Percentiles rank a stretch among this genome's conserved stretches.
These are phyloP conservation scores for Colletotrichum paranaense DNA, from an alignment of 2,329 filamentous ascomycete species.

Conservation along the genomic window DNA sequence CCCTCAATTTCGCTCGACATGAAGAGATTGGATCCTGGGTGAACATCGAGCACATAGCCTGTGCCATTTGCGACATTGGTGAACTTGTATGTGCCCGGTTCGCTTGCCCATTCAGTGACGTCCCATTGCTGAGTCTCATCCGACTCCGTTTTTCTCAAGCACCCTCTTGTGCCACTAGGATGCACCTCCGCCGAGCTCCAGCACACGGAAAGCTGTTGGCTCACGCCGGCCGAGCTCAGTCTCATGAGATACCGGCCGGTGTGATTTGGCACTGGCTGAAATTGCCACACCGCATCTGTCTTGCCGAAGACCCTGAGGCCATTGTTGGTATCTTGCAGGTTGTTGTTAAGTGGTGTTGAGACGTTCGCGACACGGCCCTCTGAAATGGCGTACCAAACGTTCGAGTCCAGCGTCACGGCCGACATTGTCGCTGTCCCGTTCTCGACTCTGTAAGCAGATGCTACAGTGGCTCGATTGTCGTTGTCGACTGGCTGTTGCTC, in stretches of 20 bases:
- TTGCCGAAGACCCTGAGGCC: conserved; percentile 39
- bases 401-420: conserved; percentile 45
- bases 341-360: conserved; percentile 37
- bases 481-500: not conserved
- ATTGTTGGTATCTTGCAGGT: conserved; percentile 34
- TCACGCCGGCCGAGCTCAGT: conserved; percentile 40
- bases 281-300: conserved; percentile 40
- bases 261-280: conserved; percentile 42
- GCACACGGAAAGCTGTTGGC: conserved; percentile 46
- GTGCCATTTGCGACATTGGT: conserved; percentile 47
- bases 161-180: conserved; percentile 43
- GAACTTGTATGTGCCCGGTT: conserved; percentile 39
- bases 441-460: not conserved
- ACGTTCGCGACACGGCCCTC: conserved; percentile 48
- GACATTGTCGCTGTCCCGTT: conserved; percentile 18
- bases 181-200: conserved; percentile 39
- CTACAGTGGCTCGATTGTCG: not conserved
- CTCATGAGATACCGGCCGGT: conserved; percentile 47
- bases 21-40: conserved; percentile 44
- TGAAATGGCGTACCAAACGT: conserved; percentile 49
- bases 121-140: conserved; percentile 48
- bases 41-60: conserved; percentile 46
- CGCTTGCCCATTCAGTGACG: conserved; percentile 41
- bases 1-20: conserved; percentile 43
- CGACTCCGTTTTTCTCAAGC: conserved; percentile 41